phyloP scores from a whole-genome alignment of 768 basidiomycete genomes.

The Lactifluus rugatus region DNA sequence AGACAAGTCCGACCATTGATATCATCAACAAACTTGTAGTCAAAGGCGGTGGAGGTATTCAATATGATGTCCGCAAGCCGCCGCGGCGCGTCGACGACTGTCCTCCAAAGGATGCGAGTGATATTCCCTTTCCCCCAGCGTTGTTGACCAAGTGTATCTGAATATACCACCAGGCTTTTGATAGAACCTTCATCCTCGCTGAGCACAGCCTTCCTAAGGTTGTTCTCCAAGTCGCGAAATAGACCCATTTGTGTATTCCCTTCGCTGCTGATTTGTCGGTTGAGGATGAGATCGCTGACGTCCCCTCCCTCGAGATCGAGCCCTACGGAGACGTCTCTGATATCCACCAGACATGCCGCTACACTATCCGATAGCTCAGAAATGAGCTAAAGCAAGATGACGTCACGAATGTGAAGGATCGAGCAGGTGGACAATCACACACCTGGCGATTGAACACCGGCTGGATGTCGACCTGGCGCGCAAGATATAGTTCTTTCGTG shows the following conservation, averaged over 20 bases:
- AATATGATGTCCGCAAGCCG: slow-evolving; percentile 70
- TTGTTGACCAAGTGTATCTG: slow-evolving; percentile 54
- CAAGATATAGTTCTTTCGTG: slow-evolving; percentile 94
- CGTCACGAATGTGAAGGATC: neutral
- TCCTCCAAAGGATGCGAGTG: slow-evolving; percentile 91
- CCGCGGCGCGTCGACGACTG: slow-evolving; percentile 68
- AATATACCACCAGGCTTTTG: slow-evolving; percentile 59
- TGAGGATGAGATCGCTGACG: slow-evolving; percentile 59
- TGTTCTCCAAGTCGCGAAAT: slow-evolving; percentile 82
- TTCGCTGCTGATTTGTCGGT: slow-evolving; percentile 61
- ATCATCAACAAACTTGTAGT: slow-evolving; percentile 89
- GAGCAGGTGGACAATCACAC: slow-evolving; percentile 18
- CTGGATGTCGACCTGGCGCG: slow-evolving; percentile 97
- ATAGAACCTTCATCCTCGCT: slow-evolving; percentile 51
- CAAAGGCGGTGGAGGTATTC: slow-evolving; percentile 59
- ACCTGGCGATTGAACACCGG: slow-evolving; percentile 96
- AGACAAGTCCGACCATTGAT: slow-evolving; percentile 93
- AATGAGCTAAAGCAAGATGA: slow-evolving; percentile 54
- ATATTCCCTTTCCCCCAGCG: slow-evolving; percentile 56
- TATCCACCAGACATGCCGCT: slow-evolving; percentile 69
- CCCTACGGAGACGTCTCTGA: slow-evolving; percentile 65
- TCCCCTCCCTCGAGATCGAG: slow-evolving; percentile 71
- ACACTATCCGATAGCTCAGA: slow-evolving; percentile 92
- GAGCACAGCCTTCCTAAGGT: slow-evolving; percentile 68
- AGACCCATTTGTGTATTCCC: slow-evolving; percentile 55